Percentiles rank a stretch among this genome's conserved stretches.
phyloP scores from a whole-genome alignment of 108 stramenopile species.

The Pseudonitzschia multiseries region DNA sequence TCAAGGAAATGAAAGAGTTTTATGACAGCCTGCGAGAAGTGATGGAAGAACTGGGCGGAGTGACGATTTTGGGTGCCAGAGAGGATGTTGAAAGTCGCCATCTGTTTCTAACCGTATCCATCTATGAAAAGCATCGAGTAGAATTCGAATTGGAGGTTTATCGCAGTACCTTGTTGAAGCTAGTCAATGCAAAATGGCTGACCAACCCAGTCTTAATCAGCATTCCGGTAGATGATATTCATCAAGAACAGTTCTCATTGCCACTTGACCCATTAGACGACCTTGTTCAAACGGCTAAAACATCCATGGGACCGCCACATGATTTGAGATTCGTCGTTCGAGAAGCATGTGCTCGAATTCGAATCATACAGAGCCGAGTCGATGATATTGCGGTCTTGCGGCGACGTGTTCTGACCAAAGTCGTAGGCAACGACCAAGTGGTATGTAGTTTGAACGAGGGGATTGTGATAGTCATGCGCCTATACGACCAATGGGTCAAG shows the following conservation, averaged over 20 bases:
- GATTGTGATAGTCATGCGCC: conserved; percentile 56
- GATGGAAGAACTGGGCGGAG: conserved; percentile 64
- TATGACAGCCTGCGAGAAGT: conserved; percentile 58
- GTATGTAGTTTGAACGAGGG: conserved; percentile 66
- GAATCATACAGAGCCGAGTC: conserved; percentile 42
- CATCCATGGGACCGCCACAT: conserved; percentile 37
- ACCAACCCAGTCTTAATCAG: conserved; percentile 10
- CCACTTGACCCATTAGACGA: conserved; percentile 55
- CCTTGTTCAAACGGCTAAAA: conserved; percentile 45
- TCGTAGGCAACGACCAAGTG: conserved; percentile 54
- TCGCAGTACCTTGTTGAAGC: conserved; percentile 44
- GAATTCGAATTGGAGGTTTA: conserved; percentile 31
- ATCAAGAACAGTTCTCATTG: conserved; percentile 28
- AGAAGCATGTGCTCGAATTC: conserved; percentile 59
- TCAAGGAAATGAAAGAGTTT: conserved; percentile 47
- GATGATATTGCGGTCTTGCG: conserved; percentile 46
- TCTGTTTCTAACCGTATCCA: conserved; percentile 10
- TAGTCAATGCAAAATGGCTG: conserved; percentile 32
- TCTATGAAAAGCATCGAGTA: conserved; percentile 28
- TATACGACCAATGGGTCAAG: conserved; percentile 32
- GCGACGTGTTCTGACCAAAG: conserved; percentile 45
- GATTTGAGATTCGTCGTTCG: conserved; percentile 60
- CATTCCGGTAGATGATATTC: not conserved
- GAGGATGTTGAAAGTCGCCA: conserved; percentile 26
- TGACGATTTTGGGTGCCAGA: conserved; percentile 49